Base-by-base conservation (phyloP, 1,139 yeast genomes). In the Saccharomyces hybrid region DNA sequence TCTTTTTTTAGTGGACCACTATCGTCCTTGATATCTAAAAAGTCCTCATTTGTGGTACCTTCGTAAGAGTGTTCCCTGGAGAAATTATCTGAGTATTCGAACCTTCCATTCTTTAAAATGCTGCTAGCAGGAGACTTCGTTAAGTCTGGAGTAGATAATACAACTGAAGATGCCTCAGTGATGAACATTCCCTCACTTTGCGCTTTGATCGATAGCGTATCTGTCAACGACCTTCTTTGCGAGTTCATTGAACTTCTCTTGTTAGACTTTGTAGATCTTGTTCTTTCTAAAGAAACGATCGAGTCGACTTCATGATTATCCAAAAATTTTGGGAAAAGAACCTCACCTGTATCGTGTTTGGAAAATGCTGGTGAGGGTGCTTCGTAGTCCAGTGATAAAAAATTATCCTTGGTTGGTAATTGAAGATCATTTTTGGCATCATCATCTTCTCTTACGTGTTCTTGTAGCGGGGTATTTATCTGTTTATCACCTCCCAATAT, bases 301-400 rank as follows among this genome's bases (percentile, higher is more conserved):
- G 87, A 82, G 61, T 84, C 88, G 14, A 86, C 88, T 66, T 86
- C 95, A 54, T 78, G 82, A 0, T 80, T 75, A 58, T 78, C 83
- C 48, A 86, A 73, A 2, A 82, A 79, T 64, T 83, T 85, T 0
- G 95, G 95, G 66, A 86, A 86, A 46, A 85, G 70, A 0, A 83
- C 80, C 56, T 85, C 91, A 11, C 93, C 91, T 4, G 68, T 61
- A 52, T 67, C 66, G 16, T 64, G 59, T 52, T 60, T 64, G 7
- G 48, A 44, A 29, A 50, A 50, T 23, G 48, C 51, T 11, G 51
- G 51, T 11, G 51, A 50, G 3, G 44, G 44, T 20, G 44, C 44
- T 38, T 38, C 44, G 13, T 38, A 38, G 25, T 38, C n/a, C n/a
- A 38, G 44, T 8, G 32, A 28, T 5, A 47, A 23, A 11, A 47